Conservation (phyloP, 495 filamentous ascomycete genomes). For the Talaromyces proteolyticus region DNA sequence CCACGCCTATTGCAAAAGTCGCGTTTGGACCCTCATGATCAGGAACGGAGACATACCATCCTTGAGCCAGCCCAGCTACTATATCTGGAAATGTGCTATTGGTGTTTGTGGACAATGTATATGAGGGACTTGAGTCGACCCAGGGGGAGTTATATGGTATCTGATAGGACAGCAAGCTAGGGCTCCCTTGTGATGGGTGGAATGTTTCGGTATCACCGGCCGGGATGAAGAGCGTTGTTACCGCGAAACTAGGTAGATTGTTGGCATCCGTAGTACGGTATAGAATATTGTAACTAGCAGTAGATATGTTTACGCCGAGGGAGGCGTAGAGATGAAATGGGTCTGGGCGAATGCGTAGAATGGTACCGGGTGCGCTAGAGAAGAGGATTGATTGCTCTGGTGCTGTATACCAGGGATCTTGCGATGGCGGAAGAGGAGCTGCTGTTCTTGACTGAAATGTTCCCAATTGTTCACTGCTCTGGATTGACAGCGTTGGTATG, state of each 20-base stretch:
- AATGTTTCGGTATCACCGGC: too few relatives aligned
- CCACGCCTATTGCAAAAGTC: background rate
- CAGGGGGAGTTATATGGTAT: slow-evolving; percentile 2
- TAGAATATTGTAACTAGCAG: slow-evolving; percentile 35
- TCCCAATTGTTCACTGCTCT: too few relatives aligned
- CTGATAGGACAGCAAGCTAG: background rate
- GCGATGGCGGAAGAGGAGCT: background rate
- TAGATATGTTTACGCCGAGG: background rate
- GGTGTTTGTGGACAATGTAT: background rate
- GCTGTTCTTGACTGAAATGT: too few relatives aligned
- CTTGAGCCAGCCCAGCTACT: background rate
- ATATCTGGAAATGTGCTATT: slow-evolving; percentile 1
- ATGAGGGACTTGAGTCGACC: slow-evolving; percentile 4
- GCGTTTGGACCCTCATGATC: slow-evolving; percentile 4
- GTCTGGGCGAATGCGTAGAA: background rate
- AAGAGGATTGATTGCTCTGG: background rate
- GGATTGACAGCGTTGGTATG: background rate
- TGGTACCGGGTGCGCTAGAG: background rate
- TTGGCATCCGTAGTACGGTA: slow-evolving; percentile 40
- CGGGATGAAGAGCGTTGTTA: slow-evolving; percentile 1
- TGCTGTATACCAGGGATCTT: background rate
- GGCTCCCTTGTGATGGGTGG: background rate
- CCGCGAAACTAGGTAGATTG: slow-evolving; percentile 30
- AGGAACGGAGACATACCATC: slow-evolving; percentile 3
- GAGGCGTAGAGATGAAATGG: background rate